These are phyloP conservation scores for Lepidium africanum DNA, from an alignment of 345 rosid species.

Conservation along the genomic window DNA sequence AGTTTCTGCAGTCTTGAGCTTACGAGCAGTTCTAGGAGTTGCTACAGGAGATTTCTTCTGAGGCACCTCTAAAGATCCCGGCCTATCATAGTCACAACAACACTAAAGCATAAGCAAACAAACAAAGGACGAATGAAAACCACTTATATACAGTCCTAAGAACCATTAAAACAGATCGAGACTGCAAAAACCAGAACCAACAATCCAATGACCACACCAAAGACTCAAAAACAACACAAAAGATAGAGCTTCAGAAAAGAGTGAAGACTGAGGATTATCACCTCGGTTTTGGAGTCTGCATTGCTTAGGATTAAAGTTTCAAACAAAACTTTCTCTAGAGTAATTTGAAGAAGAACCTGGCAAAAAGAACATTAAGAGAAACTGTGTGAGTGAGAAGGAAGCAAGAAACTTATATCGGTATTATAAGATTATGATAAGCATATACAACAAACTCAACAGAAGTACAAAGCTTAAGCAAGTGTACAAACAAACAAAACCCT, in stretches of 20 bases:
- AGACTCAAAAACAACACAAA: not conserved
- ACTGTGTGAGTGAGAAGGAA: conserved; percentile 30
- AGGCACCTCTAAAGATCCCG: conserved; percentile 52
- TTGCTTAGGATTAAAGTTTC: conserved; percentile 26
- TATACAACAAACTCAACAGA: conserved; percentile 28
- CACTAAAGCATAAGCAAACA: conserved; percentile 12
- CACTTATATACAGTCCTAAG: not conserved
- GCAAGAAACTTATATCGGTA: conserved; percentile 15
- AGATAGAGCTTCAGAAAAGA: not conserved
- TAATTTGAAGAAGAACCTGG: conserved; percentile 36
- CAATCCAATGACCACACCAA: not conserved
- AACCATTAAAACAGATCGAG: not conserved
- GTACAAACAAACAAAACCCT: conserved; percentile 7
- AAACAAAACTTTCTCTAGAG: conserved; percentile 10
- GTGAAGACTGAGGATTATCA: conserved; percentile 17
- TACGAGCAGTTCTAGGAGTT: conserved; percentile 58
- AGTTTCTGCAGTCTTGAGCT: conserved; percentile 50
- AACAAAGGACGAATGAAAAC: not conserved
- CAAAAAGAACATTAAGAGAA: conserved; percentile 44
- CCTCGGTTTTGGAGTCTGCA: conserved; percentile 94
- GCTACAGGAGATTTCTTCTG: conserved; percentile 60
- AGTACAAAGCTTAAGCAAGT: conserved; percentile 36
- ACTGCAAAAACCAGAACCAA: not conserved
- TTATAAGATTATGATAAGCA: conserved; percentile 30
- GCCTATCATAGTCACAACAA: conserved; percentile 35